Evolutionary conservation across 2,329 filamentous ascomycete genomes (phyloP).

Genomic region (Gyromitra esculenta): DNA sequence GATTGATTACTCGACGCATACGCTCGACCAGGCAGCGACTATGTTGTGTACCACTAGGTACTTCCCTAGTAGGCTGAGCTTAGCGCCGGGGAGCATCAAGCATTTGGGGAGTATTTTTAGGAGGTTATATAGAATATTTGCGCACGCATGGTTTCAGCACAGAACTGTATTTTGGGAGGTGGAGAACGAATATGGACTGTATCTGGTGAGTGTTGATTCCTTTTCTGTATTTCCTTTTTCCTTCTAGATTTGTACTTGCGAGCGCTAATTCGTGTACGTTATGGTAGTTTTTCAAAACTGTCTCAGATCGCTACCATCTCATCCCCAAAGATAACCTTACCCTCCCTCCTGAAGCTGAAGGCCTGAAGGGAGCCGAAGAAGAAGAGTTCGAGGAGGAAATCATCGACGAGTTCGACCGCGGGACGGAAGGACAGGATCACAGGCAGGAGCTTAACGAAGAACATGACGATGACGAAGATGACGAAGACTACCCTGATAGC

Average conservation of each 20-base stretch:
- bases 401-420: slow-evolving; percentile 58
- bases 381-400: slow-evolving; percentile 59
- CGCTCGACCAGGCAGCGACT: slow-evolving; percentile 95
- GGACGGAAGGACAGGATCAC: slow-evolving; percentile 61
- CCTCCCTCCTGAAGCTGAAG: slow-evolving; percentile 90
- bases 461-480: slow-evolving; percentile 51
- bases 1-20: slow-evolving; percentile 99
- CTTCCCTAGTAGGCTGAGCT: slow-evolving; percentile 78
- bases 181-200: slow-evolving; percentile 88
- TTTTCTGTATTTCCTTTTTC: background rate
- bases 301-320: slow-evolving; percentile 90
- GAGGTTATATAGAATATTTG: slow-evolving; percentile 93
- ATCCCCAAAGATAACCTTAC: slow-evolving; percentile 96
- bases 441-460: slow-evolving; percentile 59
- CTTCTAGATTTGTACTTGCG: background rate
- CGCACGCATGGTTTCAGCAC: slow-evolving; percentile 98
- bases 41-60: slow-evolving; percentile 93
- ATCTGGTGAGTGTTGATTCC: slow-evolving; percentile 65
- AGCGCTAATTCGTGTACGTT: background rate
- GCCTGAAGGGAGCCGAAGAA: slow-evolving; percentile 68
- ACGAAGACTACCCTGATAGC: slow-evolving; percentile 51
- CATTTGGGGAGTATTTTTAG: slow-evolving; percentile 96
- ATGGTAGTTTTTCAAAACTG: slow-evolving; percentile 83
- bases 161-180: slow-evolving; percentile 94
- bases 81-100: slow-evolving; percentile 69